A percentile compares a stretch with the other conserved stretches of the same genome.
phyloP scores from a whole-genome alignment of 345 rosid species.

The Melaleuca quinquenervia region DNA sequence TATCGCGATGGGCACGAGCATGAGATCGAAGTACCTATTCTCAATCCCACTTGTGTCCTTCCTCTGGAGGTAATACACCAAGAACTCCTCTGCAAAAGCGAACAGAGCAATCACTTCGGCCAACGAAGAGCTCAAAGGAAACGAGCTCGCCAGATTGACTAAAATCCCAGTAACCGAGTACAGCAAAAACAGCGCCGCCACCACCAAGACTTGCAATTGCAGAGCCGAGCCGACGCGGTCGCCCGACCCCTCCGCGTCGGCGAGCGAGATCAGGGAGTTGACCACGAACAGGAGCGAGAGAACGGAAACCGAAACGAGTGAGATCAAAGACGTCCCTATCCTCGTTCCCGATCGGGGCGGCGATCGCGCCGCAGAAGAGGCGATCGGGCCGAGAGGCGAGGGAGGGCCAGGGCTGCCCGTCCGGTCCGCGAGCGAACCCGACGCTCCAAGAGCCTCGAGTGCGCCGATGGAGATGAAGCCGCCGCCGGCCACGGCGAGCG shows the following conservation, averaged over 20 bases:
- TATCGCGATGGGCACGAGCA: conserved; percentile 66
- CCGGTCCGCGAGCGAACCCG: conserved; percentile 10
- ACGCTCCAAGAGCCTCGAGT: conserved; percentile 30
- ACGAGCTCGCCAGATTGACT: conserved; percentile 7
- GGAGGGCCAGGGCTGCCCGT: neutral
- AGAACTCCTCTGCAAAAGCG: conserved; percentile 74
- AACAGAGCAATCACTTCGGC: conserved; percentile 50
- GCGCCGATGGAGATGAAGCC: conserved; percentile 55
- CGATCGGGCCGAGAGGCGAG: conserved; percentile 13
- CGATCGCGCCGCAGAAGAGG: neutral
- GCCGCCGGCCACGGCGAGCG: conserved; percentile 44
- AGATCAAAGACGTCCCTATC: neutral
- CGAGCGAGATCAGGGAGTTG: conserved; percentile 47
- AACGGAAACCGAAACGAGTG: conserved; percentile 12
- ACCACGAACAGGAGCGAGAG: conserved; percentile 39
- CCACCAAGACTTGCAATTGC: conserved; percentile 56
- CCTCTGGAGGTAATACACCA: conserved; percentile 64
- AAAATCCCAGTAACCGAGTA: conserved; percentile 48
- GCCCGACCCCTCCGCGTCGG: conserved; percentile 30
- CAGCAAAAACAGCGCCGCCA: conserved; percentile 43
- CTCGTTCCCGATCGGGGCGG: neutral
- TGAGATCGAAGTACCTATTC: conserved; percentile 71
- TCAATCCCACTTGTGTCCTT: conserved; percentile 59
- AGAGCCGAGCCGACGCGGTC: conserved; percentile 63
- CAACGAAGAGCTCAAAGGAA: conserved; percentile 36